Conservation (phyloP, 73 alveolate species). For the Symbiodinium natans region DNA sequence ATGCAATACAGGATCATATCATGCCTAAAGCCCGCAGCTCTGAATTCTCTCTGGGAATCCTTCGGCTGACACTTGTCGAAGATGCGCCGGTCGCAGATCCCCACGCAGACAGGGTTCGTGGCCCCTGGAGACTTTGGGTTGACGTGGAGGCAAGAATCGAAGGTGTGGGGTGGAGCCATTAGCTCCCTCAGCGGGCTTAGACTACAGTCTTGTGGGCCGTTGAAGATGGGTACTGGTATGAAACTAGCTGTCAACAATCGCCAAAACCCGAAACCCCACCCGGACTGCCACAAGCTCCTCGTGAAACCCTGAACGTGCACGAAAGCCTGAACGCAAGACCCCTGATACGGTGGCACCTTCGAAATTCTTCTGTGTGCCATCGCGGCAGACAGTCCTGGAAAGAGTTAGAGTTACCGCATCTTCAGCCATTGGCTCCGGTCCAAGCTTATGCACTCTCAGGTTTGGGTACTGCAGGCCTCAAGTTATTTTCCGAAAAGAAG, state of each 20-base stretch:
- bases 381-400: slow-evolving; percentile 61
- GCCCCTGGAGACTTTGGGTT: slow-evolving; percentile 1
- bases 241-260: not conserved
- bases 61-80: slow-evolving; percentile 55
- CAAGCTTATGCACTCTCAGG: too few species aligned
- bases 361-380: slow-evolving; percentile 51
- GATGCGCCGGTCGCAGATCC: slow-evolving; percentile 80
- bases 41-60: too few species aligned
- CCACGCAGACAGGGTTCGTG: slow-evolving; percentile 60
- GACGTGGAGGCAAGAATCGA: not conserved
- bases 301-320: not conserved
- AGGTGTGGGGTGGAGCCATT: not conserved
- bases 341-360: slow-evolving; percentile 12
- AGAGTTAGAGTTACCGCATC: too few species aligned
- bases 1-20: too few species aligned
- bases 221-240: not conserved
- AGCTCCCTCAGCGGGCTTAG: not conserved
- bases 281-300: not conserved
- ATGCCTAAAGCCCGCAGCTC: too few species aligned
- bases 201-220: not conserved
- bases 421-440: too few species aligned
- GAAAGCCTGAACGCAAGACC: not conserved
- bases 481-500: too few species aligned
- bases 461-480: too few species aligned
- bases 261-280: not conserved